A percentile compares a stretch with the other conserved stretches of the same genome.
phyloP scores from a whole-genome alignment of 768 basidiomycete species.

The Suillus lakei region DNA sequence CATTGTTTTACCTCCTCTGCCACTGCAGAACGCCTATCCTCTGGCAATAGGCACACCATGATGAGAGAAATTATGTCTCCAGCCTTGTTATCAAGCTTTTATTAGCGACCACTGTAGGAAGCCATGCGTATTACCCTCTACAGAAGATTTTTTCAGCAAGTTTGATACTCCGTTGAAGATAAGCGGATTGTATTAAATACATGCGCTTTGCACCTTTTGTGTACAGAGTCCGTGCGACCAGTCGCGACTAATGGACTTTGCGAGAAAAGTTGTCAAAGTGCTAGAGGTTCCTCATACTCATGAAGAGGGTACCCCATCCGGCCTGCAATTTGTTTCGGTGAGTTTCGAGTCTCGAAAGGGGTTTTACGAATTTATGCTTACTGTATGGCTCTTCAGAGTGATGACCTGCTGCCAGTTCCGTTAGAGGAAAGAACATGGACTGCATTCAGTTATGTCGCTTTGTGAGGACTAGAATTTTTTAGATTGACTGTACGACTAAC shows the following conservation, averaged over 20 bases:
- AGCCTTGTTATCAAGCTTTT: conserved; percentile 2
- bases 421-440: conserved; percentile 64
- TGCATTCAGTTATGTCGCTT: conserved; percentile 61
- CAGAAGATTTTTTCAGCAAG: background rate
- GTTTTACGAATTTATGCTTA: conserved; percentile 5
- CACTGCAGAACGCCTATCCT: background rate
- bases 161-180: conserved; percentile 4
- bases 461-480: conserved; percentile 39
- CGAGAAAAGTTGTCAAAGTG: conserved; percentile 19
- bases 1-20: background rate
- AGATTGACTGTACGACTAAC: background rate
- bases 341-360: conserved; percentile 16
- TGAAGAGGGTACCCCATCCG: conserved; percentile 45
- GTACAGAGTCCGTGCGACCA: background rate
- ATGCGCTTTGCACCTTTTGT: background rate
- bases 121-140: background rate
- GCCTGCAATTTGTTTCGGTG: conserved; percentile 56
- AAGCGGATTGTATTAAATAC: conserved; percentile 10
- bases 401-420: conserved; percentile 65
- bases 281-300: conserved; percentile 56
- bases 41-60: background rate
- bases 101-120: background rate
- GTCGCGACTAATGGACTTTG: conserved; percentile 15
- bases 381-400: conserved; percentile 46
- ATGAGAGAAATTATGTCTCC: background rate